Conservation (phyloP, 2,329 filamentous ascomycete species). For the Corniculantispora saksenae region DNA sequence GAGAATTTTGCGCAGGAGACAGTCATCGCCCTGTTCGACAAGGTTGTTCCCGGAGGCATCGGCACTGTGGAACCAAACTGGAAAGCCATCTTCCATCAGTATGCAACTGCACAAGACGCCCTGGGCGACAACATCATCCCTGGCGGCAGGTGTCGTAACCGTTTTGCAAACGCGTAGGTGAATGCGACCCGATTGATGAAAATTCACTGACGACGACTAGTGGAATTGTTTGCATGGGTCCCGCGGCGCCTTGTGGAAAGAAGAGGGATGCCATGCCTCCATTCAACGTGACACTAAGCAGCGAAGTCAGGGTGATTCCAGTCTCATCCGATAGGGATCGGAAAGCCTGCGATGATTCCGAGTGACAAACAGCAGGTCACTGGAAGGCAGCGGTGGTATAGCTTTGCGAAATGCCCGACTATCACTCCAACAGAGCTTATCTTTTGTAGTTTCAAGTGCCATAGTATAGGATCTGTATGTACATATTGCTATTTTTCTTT, state of each 20-base stretch:
- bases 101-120: not conserved
- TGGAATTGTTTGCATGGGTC: slow-evolving; percentile 16
- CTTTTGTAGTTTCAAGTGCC: too few species aligned
- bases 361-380: not conserved
- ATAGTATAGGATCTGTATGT: too few species aligned
- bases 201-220: not conserved
- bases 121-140: slow-evolving; percentile 11
- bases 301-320: not conserved
- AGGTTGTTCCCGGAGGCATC: slow-evolving; percentile 26
- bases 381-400: too few species aligned
- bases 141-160: slow-evolving; percentile 7
- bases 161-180: slow-evolving; percentile 12
- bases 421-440: too few species aligned
- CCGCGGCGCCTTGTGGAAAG: slow-evolving; percentile 14
- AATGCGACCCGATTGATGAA: not conserved
- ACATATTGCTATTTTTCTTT: too few species aligned
- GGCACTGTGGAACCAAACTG: slow-evolving; percentile 24
- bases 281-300: slow-evolving; percentile 9
- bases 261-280: not conserved
- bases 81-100: slow-evolving; percentile 16
- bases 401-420: too few species aligned
- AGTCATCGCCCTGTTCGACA: slow-evolving; percentile 26
- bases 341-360: not conserved
- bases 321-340: not conserved
- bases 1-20: slow-evolving; percentile 29